These are phyloP conservation scores for Pseudocercospora ulei DNA, from an alignment of 2,329 filamentous ascomycete genomes.

Conservation along the genomic window DNA sequence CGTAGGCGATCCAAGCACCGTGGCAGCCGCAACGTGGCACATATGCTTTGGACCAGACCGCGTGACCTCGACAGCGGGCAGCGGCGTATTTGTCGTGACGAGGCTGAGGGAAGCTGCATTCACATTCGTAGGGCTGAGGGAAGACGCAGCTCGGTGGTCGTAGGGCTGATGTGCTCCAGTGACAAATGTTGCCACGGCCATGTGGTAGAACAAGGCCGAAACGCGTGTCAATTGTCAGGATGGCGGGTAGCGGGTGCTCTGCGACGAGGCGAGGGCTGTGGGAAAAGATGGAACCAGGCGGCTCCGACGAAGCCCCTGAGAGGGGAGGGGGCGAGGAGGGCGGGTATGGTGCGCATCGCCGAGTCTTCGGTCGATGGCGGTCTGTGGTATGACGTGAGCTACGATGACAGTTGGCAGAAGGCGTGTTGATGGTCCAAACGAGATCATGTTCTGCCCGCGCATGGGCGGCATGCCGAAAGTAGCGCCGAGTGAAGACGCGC, in stretches of 20 bases:
- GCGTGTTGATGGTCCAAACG: no score
- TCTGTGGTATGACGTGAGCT: no score
- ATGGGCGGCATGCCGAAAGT: conserved; percentile 2
- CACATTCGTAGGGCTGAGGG: conserved; percentile 4
- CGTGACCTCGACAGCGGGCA: neutral
- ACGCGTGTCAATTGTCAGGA: conserved; percentile 4
- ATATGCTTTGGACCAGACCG: neutral
- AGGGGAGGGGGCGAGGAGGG: no score
- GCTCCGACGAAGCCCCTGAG: no score
- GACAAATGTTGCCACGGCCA: conserved; percentile 7
- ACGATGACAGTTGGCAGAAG: no score
- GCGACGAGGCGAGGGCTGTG: no score
- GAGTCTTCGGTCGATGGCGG: no score
- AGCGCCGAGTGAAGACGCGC: neutral
- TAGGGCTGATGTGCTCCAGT: conserved; percentile 10
- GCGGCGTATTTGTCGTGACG: conserved; percentile 6
- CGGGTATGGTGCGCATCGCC: no score
- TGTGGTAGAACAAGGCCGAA: neutral
- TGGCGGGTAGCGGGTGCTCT: no score
- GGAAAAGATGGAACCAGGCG: no score
- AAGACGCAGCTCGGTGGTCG: conserved; percentile 9
- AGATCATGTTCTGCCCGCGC: no score
- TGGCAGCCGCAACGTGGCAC: neutral
- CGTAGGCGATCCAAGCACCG: no score
- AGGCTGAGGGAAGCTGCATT: conserved; percentile 3